A percentile compares a stretch with the other conserved stretches of the same genome.
Evolutionary conservation across 768 basidiomycete genomes (phyloP).

Genomic region (Ramaria rubella): DNA sequence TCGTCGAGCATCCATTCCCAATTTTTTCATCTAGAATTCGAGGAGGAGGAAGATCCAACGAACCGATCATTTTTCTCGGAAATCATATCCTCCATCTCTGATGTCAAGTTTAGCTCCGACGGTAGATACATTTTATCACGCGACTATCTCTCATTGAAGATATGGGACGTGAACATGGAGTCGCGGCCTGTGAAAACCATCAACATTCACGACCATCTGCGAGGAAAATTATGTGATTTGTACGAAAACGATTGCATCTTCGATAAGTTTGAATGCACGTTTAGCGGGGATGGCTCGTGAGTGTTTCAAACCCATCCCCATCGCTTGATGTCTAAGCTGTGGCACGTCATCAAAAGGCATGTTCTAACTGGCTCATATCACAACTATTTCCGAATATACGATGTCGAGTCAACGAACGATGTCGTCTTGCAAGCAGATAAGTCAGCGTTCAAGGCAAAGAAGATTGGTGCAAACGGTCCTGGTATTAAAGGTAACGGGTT

Average conservation of each 20-base stretch:
- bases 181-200: constrained; percentile 93
- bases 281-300: constrained; percentile 91
- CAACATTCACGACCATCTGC: constrained; percentile 95
- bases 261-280: constrained; percentile 99
- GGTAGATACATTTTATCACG: constrained; percentile 95
- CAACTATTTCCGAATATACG: constrained; percentile 99
- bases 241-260: constrained; percentile 99
- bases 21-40: constrained; percentile 62
- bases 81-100: constrained; percentile 98
- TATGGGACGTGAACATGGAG: constrained; percentile 99
- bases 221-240: constrained; percentile 94
- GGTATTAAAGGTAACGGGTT: constrained; percentile 66
- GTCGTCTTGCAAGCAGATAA: constrained; percentile 97
- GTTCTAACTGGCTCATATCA: constrained; percentile 99
- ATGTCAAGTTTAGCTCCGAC: constrained; percentile 98
- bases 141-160: constrained; percentile 96
- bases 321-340: constrained; percentile 3
- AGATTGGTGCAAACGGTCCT: constrained; percentile 74
- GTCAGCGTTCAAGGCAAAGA: constrained; percentile 99
- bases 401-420: constrained; percentile 80
- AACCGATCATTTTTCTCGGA: constrained; percentile 99
- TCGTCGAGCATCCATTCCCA: constrained; percentile 1
- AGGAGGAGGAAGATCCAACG: constrained; percentile 97
- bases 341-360: constrained; percentile 50
- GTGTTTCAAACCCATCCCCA: constrained; percentile 20